Evolutionary conservation across 2,329 filamentous ascomycete genomes (phyloP).

Genomic region (Venturia effusa): DNA sequence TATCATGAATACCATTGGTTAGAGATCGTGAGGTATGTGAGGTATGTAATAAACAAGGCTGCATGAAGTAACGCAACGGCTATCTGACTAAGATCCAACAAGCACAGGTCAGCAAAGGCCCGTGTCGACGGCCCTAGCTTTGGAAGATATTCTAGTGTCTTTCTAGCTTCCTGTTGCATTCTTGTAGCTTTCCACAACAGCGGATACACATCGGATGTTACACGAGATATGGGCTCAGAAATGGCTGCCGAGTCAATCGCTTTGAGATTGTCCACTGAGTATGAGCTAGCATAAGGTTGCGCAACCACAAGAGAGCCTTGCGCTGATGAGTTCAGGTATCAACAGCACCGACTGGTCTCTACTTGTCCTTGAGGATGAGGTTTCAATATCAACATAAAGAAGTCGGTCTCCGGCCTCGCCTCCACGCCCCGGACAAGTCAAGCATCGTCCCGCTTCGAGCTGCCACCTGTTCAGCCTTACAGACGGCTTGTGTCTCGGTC

Average conservation of each 20-base stretch:
- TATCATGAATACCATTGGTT: background rate
- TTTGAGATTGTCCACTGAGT: background rate
- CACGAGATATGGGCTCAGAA: background rate
- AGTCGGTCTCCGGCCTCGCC: background rate
- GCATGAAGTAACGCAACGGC: background rate
- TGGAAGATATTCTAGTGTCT: background rate
- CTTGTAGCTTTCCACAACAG: background rate
- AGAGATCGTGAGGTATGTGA: background rate
- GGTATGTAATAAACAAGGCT: slow-evolving; percentile 1
- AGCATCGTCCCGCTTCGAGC: background rate
- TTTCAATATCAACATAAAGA: background rate
- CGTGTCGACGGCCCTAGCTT: background rate
- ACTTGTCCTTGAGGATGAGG: background rate
- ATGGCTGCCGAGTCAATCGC: background rate
- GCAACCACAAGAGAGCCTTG: background rate
- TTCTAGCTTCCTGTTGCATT: slow-evolving; percentile 5
- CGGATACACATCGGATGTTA: background rate
- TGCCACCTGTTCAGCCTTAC: background rate
- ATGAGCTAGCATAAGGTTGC: background rate
- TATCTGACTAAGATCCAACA: background rate
- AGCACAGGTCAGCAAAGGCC: background rate
- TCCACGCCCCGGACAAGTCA: background rate
- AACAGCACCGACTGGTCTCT: background rate
- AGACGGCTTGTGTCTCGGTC: background rate
- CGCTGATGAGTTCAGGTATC: background rate